These are phyloP conservation scores for Aspergillus ustus DNA, from an alignment of 2,329 filamentous ascomycete species.

Conservation along the genomic window DNA sequence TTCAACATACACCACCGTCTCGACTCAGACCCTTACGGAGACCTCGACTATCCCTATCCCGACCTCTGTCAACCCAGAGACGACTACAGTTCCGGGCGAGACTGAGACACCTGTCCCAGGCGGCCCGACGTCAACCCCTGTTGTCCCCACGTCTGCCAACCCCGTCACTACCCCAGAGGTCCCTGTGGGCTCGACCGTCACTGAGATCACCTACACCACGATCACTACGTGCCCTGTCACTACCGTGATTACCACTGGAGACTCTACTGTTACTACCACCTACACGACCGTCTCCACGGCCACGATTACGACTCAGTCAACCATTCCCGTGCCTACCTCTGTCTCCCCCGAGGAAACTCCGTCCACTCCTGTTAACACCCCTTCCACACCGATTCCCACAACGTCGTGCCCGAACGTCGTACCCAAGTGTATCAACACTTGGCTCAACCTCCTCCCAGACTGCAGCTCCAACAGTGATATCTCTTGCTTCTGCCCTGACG, in stretches of 20 bases:
- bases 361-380: conserved; percentile 16
- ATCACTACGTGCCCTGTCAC: conserved; percentile 41
- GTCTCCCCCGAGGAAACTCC: conserved; percentile 14
- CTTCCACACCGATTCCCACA: conserved; percentile 31
- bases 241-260: conserved; percentile 47
- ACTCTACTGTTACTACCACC: conserved; percentile 54
- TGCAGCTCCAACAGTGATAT: conserved; percentile 85
- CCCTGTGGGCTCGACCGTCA: conserved; percentile 14
- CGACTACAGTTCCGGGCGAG: conserved; percentile 1
- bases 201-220: conserved; percentile 30
- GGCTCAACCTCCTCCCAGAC: conserved; percentile 68
- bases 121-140: too few relatives aligned
- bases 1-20: conserved; percentile 61
- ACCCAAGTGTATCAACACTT: conserved; percentile 90
- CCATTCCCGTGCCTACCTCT: conserved; percentile 20
- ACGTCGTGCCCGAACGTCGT: conserved; percentile 69
- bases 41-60: conserved; percentile 24
- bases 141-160: conserved; percentile 1
- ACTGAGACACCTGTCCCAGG: too few relatives aligned
- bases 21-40: conserved; percentile 48
- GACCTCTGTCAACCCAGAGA: conserved; percentile 1
- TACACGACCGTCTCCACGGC: conserved; percentile 62
- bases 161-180: conserved; percentile 6
- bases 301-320: conserved; percentile 38
- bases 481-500: conserved; percentile 83